A percentile compares a stretch with the other conserved stretches of the same genome.
Evolutionary conservation across 495 filamentous ascomycete genomes (phyloP).

Genomic region (Xylaria nigripes): DNA sequence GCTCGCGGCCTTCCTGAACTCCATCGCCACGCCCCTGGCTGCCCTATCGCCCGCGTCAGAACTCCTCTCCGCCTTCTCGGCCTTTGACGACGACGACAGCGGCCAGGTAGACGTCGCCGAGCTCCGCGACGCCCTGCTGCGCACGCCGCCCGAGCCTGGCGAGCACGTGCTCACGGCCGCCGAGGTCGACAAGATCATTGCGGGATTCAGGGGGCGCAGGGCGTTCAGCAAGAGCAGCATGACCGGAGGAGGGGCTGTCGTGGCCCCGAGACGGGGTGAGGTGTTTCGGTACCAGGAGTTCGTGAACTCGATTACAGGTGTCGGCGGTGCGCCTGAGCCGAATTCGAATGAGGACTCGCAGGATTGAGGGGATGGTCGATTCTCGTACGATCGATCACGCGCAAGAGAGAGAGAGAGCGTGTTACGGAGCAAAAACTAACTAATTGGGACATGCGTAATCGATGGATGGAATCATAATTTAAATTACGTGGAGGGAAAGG

Average conservation of each 20-base stretch:
- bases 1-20: constrained; percentile 75
- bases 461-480: too few relatives aligned
- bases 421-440: too few relatives aligned
- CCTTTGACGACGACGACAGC: constrained; percentile 92
- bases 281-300: constrained; percentile 76
- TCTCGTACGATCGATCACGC: too few relatives aligned
- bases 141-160: constrained; percentile 70
- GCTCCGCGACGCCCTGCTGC: constrained; percentile 70
- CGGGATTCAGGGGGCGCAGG: constrained; percentile 72
- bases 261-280: constrained; percentile 48
- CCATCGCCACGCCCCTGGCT: constrained; percentile 61
- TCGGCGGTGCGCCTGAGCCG: constrained; percentile 7
- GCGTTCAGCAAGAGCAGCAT: constrained; percentile 54
- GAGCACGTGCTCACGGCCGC: constrained; percentile 56
- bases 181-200: constrained; percentile 77
- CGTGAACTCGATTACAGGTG: constrained; percentile 51
- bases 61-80: constrained; percentile 76
- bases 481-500: too few relatives aligned
- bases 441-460: too few relatives aligned
- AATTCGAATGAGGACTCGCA: not conserved
- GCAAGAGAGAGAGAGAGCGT: too few relatives aligned
- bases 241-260: constrained; percentile 33
- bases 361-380: constrained; percentile 4
- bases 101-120: constrained; percentile 82
- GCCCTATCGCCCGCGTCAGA: constrained; percentile 66